Evolutionary conservation across 305 asterid species (phyloP).

Genomic region (Fraxinus sp.): DNA sequence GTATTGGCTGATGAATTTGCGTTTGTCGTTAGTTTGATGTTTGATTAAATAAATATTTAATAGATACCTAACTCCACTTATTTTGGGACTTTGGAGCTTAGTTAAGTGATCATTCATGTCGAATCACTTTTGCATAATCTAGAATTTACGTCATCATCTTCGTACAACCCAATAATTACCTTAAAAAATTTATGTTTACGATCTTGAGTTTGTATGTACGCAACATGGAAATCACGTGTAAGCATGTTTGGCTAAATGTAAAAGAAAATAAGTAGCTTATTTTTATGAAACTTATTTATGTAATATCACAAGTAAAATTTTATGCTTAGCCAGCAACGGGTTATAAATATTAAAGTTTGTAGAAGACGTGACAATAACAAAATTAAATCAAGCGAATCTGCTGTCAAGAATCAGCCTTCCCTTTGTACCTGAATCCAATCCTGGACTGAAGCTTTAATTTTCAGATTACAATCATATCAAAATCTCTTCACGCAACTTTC

Average conservation of each 20-base stretch:
- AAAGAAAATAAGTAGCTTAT: neutral
- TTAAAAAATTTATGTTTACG: neutral
- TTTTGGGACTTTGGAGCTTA: constrained; percentile 44
- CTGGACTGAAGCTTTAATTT: neutral
- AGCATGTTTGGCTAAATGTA: neutral
- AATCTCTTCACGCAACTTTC: neutral
- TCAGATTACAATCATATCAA: neutral
- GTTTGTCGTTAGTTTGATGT: constrained; percentile 25
- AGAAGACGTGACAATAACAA: neutral
- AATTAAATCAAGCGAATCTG: neutral
- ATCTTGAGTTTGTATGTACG: neutral
- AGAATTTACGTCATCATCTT: constrained; percentile 16
- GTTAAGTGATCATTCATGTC: constrained; percentile 26
- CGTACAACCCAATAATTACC: neutral
- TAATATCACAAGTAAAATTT: neutral
- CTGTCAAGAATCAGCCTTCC: neutral
- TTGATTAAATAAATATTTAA: constrained; percentile 29
- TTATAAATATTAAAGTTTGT: neutral
- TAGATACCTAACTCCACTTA: constrained; percentile 47
- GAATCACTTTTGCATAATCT: constrained; percentile 15
- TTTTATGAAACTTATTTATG: neutral
- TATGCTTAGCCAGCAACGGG: neutral
- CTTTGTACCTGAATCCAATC: neutral
- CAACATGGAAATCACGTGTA: neutral
- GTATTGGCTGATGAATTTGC: constrained; percentile 29